Conservation (phyloP, 1,139 yeast genomes). For the Protomyces pachydermus region DNA sequence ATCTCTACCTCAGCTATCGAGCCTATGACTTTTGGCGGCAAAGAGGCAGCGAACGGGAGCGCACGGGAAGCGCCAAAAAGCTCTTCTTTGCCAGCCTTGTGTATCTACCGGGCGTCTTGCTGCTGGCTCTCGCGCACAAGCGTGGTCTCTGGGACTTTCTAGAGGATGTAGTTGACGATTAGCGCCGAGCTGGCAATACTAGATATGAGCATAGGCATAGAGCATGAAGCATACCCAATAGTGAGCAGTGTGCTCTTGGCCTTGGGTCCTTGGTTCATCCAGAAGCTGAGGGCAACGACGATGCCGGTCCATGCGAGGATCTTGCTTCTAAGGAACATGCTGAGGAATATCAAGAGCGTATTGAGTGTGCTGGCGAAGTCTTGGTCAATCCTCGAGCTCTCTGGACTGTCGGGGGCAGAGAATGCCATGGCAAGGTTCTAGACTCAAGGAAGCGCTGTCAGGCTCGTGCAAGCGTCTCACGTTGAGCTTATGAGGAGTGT, state of each 20-base stretch:
- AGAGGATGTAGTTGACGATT: conserved; percentile 1
- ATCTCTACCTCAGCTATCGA: conserved; percentile 78
- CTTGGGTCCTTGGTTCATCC: not conserved
- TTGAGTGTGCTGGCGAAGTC: not conserved
- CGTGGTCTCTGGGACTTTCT: conserved; percentile 92
- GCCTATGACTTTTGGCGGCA: conserved; percentile 74
- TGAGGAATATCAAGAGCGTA: not conserved
- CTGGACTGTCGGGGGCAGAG: no score
- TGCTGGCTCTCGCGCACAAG: conserved; percentile 90
- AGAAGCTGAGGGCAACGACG: not conserved
- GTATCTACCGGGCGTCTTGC: conserved; percentile 85
- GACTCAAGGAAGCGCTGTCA: no score
- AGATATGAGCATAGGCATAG: not conserved
- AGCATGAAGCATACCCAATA: not conserved
- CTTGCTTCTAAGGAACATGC: not conserved
- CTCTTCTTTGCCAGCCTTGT: conserved; percentile 92
- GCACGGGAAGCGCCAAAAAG: conserved; percentile 62
- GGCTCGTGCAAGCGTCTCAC: no score
- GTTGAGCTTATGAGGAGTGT: no score
- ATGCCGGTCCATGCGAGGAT: not conserved
- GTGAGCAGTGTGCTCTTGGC: not conserved
- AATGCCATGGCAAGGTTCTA: no score
- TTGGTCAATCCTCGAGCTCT: not conserved
- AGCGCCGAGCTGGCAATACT: not conserved
- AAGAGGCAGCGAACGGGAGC: conserved; percentile 26